phyloP scores from a whole-genome alignment of 2,329 filamentous ascomycete species.

The Penicillium brevicompactum region DNA sequence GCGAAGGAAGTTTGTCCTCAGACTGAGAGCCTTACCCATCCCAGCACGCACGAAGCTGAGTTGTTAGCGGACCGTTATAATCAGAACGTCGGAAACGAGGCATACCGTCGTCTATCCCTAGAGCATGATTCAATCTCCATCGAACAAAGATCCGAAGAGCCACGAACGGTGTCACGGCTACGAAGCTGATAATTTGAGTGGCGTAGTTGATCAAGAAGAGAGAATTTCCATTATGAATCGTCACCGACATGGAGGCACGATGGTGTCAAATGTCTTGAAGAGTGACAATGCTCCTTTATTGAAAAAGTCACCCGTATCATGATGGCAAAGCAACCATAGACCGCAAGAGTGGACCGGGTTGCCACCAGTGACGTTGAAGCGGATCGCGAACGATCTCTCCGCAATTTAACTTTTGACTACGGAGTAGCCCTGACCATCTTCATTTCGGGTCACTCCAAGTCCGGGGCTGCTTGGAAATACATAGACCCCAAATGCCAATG shows the following conservation, averaged over 20 bases:
- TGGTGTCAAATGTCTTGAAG: not conserved
- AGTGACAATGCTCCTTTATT: too few species aligned
- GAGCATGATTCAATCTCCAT: not conserved
- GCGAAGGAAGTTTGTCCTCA: too few species aligned
- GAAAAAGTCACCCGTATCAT: too few species aligned
- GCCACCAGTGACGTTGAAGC: not conserved
- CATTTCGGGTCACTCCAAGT: not conserved
- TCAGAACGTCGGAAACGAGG: not conserved
- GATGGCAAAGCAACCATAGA: not conserved
- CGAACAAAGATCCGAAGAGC: not conserved
- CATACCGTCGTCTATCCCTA: not conserved
- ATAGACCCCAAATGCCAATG: too few species aligned
- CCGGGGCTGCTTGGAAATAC: too few species aligned
- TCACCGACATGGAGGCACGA: not conserved
- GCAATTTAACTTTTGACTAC: not conserved
- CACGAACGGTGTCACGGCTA: not conserved
- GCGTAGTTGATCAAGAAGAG: not conserved
- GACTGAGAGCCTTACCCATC: not conserved
- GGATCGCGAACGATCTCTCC: not conserved
- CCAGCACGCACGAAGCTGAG: not conserved
- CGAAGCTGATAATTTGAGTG: not conserved
- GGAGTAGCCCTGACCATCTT: not conserved
- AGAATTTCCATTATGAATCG: not conserved
- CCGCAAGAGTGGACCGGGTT: not conserved
- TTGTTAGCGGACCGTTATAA: not conserved